Evolutionary conservation across 2,329 filamentous ascomycete species (phyloP).

Genomic region (Talaromyces sp.): DNA sequence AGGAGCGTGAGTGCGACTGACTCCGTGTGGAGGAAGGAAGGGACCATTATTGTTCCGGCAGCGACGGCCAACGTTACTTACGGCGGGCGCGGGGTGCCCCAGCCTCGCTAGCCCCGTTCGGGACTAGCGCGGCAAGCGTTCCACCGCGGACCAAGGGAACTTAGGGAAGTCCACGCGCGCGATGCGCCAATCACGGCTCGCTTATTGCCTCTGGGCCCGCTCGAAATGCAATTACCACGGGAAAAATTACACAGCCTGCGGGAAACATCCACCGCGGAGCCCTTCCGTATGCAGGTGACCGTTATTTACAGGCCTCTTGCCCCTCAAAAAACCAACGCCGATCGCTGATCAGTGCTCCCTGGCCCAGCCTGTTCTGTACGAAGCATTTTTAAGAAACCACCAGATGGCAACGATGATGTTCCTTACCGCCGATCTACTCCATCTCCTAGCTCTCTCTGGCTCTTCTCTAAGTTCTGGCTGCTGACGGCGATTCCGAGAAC

Average conservation of each 20-base stretch:
- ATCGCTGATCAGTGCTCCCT: background rate
- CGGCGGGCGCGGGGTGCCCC: background rate
- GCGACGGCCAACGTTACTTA: background rate
- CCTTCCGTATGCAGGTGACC: background rate
- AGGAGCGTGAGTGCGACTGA: background rate
- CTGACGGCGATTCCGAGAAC: background rate
- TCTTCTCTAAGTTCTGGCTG: too few relatives aligned
- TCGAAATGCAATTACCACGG: background rate
- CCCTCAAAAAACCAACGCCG: background rate
- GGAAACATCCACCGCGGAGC: background rate
- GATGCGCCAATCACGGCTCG: background rate
- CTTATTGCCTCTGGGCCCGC: background rate
- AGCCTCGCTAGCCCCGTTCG: background rate
- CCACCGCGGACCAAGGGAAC: background rate
- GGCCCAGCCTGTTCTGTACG: background rate
- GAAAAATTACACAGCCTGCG: background rate
- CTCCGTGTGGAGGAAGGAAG: background rate
- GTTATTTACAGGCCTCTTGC: background rate
- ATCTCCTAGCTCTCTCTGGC: too few relatives aligned
- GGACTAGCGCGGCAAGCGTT: background rate
- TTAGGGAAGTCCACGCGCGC: background rate
- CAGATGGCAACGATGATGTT: background rate
- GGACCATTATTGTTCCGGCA: slow-evolving; percentile 7
- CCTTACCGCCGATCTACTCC: background rate
- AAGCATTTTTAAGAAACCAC: background rate